Evolutionary conservation across 2,329 filamentous ascomycete genomes (phyloP).

Genomic region (Orbilia ellipsospora): DNA sequence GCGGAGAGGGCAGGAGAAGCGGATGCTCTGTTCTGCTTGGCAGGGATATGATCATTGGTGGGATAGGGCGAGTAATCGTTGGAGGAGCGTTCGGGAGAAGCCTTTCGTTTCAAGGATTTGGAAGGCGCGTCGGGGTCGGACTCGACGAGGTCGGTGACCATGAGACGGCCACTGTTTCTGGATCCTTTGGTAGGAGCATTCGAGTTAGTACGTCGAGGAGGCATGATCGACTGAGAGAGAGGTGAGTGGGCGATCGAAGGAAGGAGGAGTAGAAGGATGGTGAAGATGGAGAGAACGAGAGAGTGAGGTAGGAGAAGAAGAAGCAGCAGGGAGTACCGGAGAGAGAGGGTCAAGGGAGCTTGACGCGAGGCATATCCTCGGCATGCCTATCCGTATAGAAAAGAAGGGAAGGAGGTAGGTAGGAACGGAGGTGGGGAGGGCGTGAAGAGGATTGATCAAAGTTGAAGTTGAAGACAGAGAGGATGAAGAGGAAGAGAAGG

Average conservation of each 20-base stretch:
- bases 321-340: neutral
- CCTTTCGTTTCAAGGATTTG: conserved; percentile 49
- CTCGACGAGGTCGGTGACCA: conserved; percentile 52
- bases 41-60: conserved; percentile 24
- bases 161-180: conserved; percentile 39
- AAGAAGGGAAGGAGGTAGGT: neutral
- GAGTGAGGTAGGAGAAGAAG: conserved; percentile 1
- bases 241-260: neutral
- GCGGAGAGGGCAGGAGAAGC: conserved; percentile 52
- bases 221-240: neutral
- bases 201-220: conserved; percentile 34
- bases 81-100: conserved; percentile 47
- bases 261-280: neutral
- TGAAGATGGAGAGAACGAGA: neutral
- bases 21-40: conserved; percentile 51
- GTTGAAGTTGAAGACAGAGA: neutral
- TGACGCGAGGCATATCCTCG: conserved; percentile 10
- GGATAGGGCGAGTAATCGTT: conserved; percentile 39
- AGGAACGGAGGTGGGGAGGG: neutral
- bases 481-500: conserved; percentile 6
- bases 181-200: conserved; percentile 27
- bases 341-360: conserved; percentile 1
- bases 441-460: neutral
- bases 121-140: conserved; percentile 53
- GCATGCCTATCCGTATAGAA: conserved; percentile 1